phyloP scores from a whole-genome alignment of 495 filamentous ascomycete species.

The Aspergillus indologenus region DNA sequence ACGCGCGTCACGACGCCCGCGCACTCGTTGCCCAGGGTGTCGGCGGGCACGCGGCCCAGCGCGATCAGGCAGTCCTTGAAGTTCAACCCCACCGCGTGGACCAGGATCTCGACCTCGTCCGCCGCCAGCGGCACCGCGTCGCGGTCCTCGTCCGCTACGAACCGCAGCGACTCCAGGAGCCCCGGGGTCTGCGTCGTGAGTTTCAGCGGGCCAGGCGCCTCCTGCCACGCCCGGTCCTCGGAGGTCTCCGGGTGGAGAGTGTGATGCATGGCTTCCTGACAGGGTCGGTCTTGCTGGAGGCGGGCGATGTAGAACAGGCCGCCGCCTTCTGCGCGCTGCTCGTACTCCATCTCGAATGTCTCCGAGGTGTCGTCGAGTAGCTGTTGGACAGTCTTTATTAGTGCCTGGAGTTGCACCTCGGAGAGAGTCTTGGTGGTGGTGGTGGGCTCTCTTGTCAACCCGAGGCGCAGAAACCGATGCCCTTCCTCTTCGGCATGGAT shows the following conservation, averaged over 20 bases:
- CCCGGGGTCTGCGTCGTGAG: too few relatives aligned
- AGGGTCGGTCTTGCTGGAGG: too few relatives aligned
- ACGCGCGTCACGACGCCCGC: slow-evolving; percentile 34
- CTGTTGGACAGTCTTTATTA: too few relatives aligned
- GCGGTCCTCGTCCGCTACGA: background rate
- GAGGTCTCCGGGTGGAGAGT: too few relatives aligned
- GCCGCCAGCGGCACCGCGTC: background rate
- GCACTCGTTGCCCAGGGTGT: slow-evolving; percentile 25
- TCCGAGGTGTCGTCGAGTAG: too few relatives aligned
- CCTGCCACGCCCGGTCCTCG: too few relatives aligned
- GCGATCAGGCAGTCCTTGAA: background rate
- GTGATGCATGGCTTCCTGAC: too few relatives aligned
- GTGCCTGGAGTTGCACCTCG: background rate
- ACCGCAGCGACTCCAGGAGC: background rate
- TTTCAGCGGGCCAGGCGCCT: too few relatives aligned
- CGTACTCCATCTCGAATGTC: too few relatives aligned
- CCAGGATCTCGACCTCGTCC: slow-evolving; percentile 11
- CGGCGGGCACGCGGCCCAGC: slow-evolving; percentile 14
- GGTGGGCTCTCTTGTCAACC: background rate
- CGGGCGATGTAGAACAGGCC: too few relatives aligned
- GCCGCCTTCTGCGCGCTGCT: too few relatives aligned
- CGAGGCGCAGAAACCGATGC: background rate
- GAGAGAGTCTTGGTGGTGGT: too few relatives aligned
- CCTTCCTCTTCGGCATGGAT: slow-evolving; percentile 1
- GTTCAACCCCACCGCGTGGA: background rate